Percentiles rank a stretch among this genome's conserved stretches.
These are phyloP conservation scores for Penicillium sclerotiorum DNA, from an alignment of 2,329 filamentous ascomycete species.

Conservation along the genomic window DNA sequence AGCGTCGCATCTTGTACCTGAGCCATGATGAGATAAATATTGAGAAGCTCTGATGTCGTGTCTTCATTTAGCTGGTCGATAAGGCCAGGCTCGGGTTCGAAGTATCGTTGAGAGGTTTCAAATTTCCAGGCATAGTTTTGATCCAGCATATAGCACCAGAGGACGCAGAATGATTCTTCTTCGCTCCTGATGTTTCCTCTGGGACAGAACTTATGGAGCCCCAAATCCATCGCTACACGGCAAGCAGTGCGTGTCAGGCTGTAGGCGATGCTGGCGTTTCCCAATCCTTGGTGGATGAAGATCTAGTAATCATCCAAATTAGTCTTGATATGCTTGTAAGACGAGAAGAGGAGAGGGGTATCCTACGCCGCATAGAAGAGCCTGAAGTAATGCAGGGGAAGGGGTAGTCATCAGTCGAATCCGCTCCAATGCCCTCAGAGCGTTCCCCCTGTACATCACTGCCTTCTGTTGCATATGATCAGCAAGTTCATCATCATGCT, in stretches of 20 bases:
- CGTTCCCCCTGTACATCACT: slow-evolving; percentile 7
- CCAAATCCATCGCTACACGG: slow-evolving; percentile 21
- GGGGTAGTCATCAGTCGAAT: slow-evolving; percentile 18
- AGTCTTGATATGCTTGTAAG: slow-evolving; percentile 8
- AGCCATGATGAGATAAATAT: slow-evolving; percentile 21
- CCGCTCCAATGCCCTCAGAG: slow-evolving; percentile 16
- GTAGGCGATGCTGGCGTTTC: slow-evolving; percentile 19
- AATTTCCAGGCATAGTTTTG: slow-evolving; percentile 26
- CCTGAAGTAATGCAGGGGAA: slow-evolving; percentile 19
- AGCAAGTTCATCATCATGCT: slow-evolving; percentile 8
- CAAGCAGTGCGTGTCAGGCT: slow-evolving; percentile 24
- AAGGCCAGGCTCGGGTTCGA: slow-evolving; percentile 7
- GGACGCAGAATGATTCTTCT: slow-evolving; percentile 24
- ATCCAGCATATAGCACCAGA: slow-evolving; percentile 29
- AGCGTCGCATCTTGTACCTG: slow-evolving; percentile 18
- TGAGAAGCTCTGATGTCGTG: slow-evolving; percentile 14
- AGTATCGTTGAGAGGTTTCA: slow-evolving; percentile 8
- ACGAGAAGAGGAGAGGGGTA: neutral
- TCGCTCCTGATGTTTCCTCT: slow-evolving; percentile 3
- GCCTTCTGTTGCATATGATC: slow-evolving; percentile 8
- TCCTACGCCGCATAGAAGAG: neutral
- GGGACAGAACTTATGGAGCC: slow-evolving; percentile 3
- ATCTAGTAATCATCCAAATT: slow-evolving; percentile 12
- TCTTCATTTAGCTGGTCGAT: slow-evolving; percentile 1
- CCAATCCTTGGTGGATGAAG: slow-evolving; percentile 26